Percentiles rank a stretch among this genome's conserved stretches.
phyloP scores from a whole-genome alignment of 495 filamentous ascomycete genomes.

The Aspergillus ostianus region DNA sequence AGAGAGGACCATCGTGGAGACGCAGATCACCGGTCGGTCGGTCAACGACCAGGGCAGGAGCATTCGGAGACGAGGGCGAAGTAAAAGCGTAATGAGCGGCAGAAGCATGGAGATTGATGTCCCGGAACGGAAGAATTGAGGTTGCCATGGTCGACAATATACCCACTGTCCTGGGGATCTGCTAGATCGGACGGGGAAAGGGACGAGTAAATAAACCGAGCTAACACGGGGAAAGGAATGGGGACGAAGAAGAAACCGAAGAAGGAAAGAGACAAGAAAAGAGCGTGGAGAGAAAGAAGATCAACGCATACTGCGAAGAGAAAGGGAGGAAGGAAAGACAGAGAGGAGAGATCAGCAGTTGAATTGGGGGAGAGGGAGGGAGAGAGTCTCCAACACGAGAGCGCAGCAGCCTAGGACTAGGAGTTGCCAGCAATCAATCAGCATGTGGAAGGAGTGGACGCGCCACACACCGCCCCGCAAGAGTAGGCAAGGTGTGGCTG shows the following conservation, averaged over 20 bases:
- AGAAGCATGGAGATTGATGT: slow-evolving; percentile 93
- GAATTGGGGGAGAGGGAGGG: neutral
- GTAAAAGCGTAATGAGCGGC: slow-evolving; percentile 92
- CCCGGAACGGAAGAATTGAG: slow-evolving; percentile 75
- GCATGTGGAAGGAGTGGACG: slow-evolving; percentile 18
- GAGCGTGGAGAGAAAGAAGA: slow-evolving; percentile 2
- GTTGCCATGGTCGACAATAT: slow-evolving; percentile 49
- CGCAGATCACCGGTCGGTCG: slow-evolving; percentile 90
- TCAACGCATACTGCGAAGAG: slow-evolving; percentile 10
- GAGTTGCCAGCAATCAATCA: neutral
- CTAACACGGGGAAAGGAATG: slow-evolving; percentile 3
- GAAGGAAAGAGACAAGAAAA: neutral
- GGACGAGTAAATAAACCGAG: slow-evolving; percentile 7
- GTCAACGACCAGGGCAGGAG: slow-evolving; percentile 83
- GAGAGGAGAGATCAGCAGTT: neutral
- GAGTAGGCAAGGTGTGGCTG: slow-evolving; percentile 25
- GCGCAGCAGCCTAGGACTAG: slow-evolving; percentile 9
- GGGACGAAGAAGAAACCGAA: neutral
- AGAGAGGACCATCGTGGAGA: slow-evolving; percentile 71
- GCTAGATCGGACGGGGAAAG: slow-evolving; percentile 3
- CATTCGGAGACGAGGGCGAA: slow-evolving; percentile 87
- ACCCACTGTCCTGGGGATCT: slow-evolving; percentile 7
- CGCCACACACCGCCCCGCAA: slow-evolving; percentile 23
- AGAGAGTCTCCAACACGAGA: slow-evolving; percentile 3
- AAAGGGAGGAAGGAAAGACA: neutral